Conservation (phyloP, 768 basidiomycete species). For the Chiua virens region DNA sequence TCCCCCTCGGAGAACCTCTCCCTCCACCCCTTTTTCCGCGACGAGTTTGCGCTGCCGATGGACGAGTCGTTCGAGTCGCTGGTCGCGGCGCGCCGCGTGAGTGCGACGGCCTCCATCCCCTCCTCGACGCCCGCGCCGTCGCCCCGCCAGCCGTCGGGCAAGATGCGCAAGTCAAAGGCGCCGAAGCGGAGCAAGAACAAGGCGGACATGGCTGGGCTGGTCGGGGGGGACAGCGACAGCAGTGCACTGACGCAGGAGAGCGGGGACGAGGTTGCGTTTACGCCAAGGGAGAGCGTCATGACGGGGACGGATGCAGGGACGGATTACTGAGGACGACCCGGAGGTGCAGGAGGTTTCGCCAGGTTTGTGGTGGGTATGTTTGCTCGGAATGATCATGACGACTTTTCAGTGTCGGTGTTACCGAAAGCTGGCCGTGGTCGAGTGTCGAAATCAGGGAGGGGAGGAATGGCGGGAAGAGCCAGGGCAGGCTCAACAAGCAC, state of each 20-base stretch:
- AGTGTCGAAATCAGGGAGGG: constrained; percentile 24
- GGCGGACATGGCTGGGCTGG: constrained; percentile 67
- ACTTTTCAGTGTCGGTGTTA: constrained; percentile 16
- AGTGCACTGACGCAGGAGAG: constrained; percentile 83
- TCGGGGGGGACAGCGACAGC: constrained; percentile 81
- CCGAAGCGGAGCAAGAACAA: constrained; percentile 46
- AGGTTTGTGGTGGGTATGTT: constrained; percentile 40
- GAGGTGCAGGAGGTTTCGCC: constrained; percentile 61
- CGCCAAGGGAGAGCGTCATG: constrained; percentile 63
- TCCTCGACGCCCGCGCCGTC: constrained; percentile 59
- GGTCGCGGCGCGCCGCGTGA: constrained; percentile 61
- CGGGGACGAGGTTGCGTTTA: constrained; percentile 65
- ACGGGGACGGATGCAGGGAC: constrained; percentile 74
- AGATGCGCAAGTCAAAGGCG: constrained; percentile 42
- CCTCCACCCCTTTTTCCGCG: constrained; percentile 69
- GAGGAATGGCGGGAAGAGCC: constrained; percentile 23
- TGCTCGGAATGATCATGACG: constrained; percentile 12
- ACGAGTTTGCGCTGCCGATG: constrained; percentile 61
- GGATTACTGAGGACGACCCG: constrained; percentile 70
- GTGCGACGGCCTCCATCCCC: constrained; percentile 55
- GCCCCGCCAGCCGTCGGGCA: constrained; percentile 36
- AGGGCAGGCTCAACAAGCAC: constrained; percentile 24
- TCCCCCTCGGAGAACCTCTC: constrained; percentile 68
- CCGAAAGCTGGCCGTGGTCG: constrained; percentile 27
- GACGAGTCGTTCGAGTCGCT: constrained; percentile 62